Evolutionary conservation across 2,329 filamentous ascomycete species (phyloP).

Genomic region (Verticillium zaregamsianum): DNA sequence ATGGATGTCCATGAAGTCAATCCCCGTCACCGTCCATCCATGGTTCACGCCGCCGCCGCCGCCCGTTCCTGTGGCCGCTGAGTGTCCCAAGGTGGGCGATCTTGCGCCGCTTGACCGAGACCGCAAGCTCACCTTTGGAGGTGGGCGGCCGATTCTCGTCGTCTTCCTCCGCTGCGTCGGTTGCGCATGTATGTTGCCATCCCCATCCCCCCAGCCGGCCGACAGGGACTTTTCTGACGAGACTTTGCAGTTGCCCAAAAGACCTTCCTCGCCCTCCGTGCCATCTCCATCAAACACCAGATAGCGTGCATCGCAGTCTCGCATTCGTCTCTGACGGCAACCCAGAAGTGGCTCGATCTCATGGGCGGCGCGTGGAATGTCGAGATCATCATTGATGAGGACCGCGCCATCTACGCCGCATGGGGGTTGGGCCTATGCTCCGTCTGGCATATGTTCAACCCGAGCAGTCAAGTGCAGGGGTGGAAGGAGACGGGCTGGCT

Average conservation of each 20-base stretch:
- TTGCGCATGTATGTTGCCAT: conserved; percentile 44
- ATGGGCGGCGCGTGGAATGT: conserved; percentile 55
- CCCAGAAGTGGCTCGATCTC: conserved; percentile 52
- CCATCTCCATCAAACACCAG: conserved; percentile 47
- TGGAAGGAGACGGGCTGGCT: conserved; percentile 54
- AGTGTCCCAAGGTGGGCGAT: conserved; percentile 43
- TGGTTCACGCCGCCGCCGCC: conserved; percentile 50
- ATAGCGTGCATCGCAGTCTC: conserved; percentile 56
- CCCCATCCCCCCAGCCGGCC: background rate
- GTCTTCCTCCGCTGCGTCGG: conserved; percentile 52
- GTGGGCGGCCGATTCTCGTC: conserved; percentile 40
- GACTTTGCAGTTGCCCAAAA: conserved; percentile 45
- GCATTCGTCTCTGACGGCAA: conserved; percentile 53
- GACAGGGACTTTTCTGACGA: background rate
- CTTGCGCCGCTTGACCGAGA: conserved; percentile 43
- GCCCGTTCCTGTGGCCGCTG: conserved; percentile 38
- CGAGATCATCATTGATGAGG: conserved; percentile 51
- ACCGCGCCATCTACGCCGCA: conserved; percentile 51
- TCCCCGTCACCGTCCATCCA: conserved; percentile 48
- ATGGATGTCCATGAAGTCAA: conserved; percentile 46
- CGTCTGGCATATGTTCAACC: conserved; percentile 50
- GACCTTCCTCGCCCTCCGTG: conserved; percentile 51
- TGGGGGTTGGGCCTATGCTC: conserved; percentile 53
- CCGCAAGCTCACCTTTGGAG: conserved; percentile 35
- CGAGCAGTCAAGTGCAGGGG: conserved; percentile 44